These are phyloP conservation scores for Cymbidium sinense DNA, from an alignment of 106 monocot species.

Conservation along the genomic window DNA sequence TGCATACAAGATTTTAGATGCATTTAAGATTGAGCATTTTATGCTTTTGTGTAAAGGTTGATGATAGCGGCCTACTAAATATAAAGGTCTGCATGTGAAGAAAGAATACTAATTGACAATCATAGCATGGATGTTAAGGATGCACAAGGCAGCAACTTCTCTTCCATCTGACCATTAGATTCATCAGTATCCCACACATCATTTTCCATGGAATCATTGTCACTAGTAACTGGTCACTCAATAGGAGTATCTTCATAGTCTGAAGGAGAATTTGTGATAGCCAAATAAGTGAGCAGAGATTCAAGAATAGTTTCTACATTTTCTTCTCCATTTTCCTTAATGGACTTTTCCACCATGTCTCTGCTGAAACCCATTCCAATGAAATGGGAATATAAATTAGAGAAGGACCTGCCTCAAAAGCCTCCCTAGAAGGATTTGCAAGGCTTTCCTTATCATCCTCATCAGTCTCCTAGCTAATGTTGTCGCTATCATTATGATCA, in stretches of 20 bases:
- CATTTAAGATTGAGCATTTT: too few species aligned
- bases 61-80: too few species aligned
- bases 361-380: slow-evolving; percentile 7
- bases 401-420: slow-evolving; percentile 10
- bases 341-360: slow-evolving; percentile 11
- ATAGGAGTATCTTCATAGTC: not conserved
- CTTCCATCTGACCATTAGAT: slow-evolving; percentile 6
- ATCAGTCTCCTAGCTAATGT: slow-evolving; percentile 7
- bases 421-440: not conserved
- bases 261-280: not conserved
- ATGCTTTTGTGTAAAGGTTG: too few species aligned
- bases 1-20: too few species aligned
- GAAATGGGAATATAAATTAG: slow-evolving; percentile 11
- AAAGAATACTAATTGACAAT: too few species aligned
- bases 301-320: slow-evolving; percentile 7
- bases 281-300: slow-evolving; percentile 8
- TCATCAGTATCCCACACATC: not conserved
- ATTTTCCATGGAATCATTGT: not conserved
- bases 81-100: too few species aligned
- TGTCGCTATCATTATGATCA: slow-evolving; percentile 5
- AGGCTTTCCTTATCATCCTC: slow-evolving; percentile 4
- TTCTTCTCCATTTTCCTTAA: slow-evolving; percentile 12
- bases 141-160: too few species aligned
- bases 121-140: too few species aligned
- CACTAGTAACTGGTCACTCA: slow-evolving; percentile 2